Evolutionary conservation across 2,329 filamentous ascomycete genomes (phyloP).

Genomic region (Nemania sp.): DNA sequence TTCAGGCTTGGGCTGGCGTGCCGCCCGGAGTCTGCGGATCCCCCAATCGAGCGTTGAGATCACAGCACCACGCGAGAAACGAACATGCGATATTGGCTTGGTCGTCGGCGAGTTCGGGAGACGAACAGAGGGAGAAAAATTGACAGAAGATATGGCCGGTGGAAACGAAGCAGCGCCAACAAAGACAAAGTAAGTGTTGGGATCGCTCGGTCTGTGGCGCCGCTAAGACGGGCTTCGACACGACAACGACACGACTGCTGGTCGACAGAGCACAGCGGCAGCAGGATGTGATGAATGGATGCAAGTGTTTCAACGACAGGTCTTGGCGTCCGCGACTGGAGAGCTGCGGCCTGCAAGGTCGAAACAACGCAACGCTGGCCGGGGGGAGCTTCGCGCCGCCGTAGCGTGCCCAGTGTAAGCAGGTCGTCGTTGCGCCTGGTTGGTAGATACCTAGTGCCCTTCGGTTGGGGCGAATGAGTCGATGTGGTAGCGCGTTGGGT

Average conservation of each 20-base stretch:
- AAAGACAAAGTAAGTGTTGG: too few relatives aligned
- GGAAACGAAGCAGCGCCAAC: slow-evolving; percentile 8
- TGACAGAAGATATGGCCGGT: not conserved
- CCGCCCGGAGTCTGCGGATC: slow-evolving; percentile 23
- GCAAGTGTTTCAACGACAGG: slow-evolving; percentile 31
- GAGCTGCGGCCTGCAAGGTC: slow-evolving; percentile 29
- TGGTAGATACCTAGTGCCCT: too few relatives aligned
- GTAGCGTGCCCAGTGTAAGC: too few relatives aligned
- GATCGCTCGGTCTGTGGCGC: too few relatives aligned
- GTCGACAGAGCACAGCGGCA: slow-evolving; percentile 15
- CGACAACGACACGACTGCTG: slow-evolving; percentile 10
- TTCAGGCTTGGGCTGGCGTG: slow-evolving; percentile 24
- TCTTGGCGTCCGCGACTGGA: slow-evolving; percentile 30
- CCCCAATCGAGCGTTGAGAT: slow-evolving; percentile 22
- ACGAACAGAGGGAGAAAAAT: not conserved
- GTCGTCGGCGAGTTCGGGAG: not conserved
- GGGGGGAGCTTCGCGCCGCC: too few relatives aligned
- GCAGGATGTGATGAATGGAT: slow-evolving; percentile 19
- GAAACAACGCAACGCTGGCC: slow-evolving; percentile 33
- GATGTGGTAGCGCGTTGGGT: too few relatives aligned
- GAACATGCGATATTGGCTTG: slow-evolving; percentile 26
- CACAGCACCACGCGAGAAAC: slow-evolving; percentile 16
- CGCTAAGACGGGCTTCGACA: slow-evolving; percentile 18
- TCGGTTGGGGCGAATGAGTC: too few relatives aligned
- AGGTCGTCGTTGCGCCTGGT: too few relatives aligned